phyloP scores from a whole-genome alignment of 768 basidiomycete species.

The Pilatotrama ljubarskyi region DNA sequence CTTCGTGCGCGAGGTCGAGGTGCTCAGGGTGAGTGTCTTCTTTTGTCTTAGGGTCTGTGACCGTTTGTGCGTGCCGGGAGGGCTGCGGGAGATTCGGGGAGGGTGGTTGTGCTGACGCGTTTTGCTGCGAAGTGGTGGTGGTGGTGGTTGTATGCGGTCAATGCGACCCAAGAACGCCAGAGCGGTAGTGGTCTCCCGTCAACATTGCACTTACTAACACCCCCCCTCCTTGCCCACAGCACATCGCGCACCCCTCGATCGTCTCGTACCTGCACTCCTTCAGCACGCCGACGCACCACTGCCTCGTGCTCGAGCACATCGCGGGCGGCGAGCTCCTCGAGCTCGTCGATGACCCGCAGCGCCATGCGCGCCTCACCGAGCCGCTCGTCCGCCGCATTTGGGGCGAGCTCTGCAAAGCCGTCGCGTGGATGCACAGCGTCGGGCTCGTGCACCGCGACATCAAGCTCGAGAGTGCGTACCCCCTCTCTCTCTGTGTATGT shows the following conservation, averaged over 20 bases:
- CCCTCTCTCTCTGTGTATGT: not conserved
- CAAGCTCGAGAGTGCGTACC: slow-evolving; percentile 72
- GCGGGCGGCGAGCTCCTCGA: slow-evolving; percentile 82
- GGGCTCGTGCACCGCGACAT: slow-evolving; percentile 89
- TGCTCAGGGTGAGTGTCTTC: slow-evolving; percentile 60
- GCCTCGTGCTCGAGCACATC: slow-evolving; percentile 75
- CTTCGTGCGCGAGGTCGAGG: slow-evolving; percentile 82
- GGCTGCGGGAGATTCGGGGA: not conserved
- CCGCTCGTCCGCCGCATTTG: slow-evolving; percentile 67
- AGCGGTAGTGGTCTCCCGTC: not conserved
- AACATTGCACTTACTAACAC: slow-evolving; percentile 13
- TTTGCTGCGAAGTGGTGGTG: slow-evolving; percentile 2
- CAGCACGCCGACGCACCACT: slow-evolving; percentile 70
- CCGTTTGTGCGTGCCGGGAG: not conserved
- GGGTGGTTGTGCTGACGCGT: slow-evolving; percentile 3
- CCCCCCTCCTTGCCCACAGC: slow-evolving; percentile 40
- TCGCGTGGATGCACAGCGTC: slow-evolving; percentile 86
- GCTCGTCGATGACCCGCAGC: slow-evolving; percentile 58
- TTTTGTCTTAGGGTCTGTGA: not conserved
- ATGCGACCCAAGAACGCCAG: too few relatives aligned
- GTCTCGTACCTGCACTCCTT: slow-evolving; percentile 71
- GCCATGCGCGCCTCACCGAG: slow-evolving; percentile 38
- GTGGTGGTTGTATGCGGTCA: not conserved
- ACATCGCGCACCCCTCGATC: slow-evolving; percentile 81
- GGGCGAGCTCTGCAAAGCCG: slow-evolving; percentile 72